Conservation (phyloP, 345 rosid genomes). For the Eucalyptus pumila region DNA sequence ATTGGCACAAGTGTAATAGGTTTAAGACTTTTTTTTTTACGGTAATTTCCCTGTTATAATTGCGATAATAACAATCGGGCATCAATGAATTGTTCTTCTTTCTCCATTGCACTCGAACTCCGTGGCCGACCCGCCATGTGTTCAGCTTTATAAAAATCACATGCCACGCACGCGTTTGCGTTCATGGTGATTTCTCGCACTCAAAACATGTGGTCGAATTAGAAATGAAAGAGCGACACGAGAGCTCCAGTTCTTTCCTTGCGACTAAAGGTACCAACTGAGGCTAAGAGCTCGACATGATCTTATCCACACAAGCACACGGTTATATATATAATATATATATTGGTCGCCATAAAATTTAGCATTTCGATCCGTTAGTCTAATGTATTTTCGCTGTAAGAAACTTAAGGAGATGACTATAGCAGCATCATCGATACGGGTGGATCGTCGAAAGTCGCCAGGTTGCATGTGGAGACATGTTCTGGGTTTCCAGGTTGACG, state of each 20-base stretch:
- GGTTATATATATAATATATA: no score
- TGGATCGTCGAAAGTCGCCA: neutral
- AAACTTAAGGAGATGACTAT: neutral
- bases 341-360: neutral
- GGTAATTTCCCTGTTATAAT: neutral
- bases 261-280: neutral
- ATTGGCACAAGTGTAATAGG: accelerated
- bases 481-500: neutral
- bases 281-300: neutral
- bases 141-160: neutral
- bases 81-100: neutral
- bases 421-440: neutral
- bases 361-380: neutral
- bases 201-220: neutral
- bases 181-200: neutral
- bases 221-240: neutral
- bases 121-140: neutral
- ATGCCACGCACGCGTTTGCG: neutral
- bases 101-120: neutral
- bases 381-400: neutral
- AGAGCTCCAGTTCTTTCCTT: neutral
- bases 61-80: neutral
- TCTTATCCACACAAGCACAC: neutral
- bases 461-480: neutral
- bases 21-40: neutral